Evolutionary conservation across 345 rosid species (phyloP), one percentile per base, ranked within the genome.

Genomic region (Toxicodendron radicans): DNA sequence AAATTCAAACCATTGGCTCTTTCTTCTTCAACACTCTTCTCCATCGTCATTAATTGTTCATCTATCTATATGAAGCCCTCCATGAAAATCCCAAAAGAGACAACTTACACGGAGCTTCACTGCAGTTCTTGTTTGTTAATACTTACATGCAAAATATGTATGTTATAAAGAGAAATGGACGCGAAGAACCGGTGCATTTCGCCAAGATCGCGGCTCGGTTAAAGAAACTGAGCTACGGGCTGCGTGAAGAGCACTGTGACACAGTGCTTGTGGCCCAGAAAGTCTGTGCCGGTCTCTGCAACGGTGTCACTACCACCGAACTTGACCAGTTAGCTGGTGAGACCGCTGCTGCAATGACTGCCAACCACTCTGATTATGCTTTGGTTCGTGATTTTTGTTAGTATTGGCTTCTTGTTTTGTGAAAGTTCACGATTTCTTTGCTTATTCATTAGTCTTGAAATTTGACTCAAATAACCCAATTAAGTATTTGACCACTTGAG

Each of bases 251-350:
- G 21, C 99, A 95, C 73, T 95, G 97, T 14, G 98, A 95, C 58
- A 91, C 98, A 0, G 97, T 91, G 35, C 89, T 90, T 45, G 97
- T 91, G 5, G 74, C 97, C 6, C 98, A 93, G 87, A 95, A 95
- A 86, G 96, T 90, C 41, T 90, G 95, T 38, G 95, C 92, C 6
- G 96, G 98, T 58, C 97, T 90, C 32, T 93, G 88, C 74, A 88
- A 93, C 76, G 98, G 98, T 16, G 98, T 95, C 64, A 93, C 97
- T 10, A 93, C 98, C 27, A 87, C 91, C 64, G 95, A 95, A 75
- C 94, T 95, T 13, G 99, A 95, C 73, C 97, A 95, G 62, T 84
- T 95, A 81, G 97, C 98, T 6, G 95, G 96, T 0, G 99, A 95
- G 70, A 95, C 99, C 4, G 96, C 98, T 7, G 97, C 98, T 53